A percentile compares a stretch with the other conserved stretches of the same genome.
phyloP scores from a whole-genome alignment of 805 yeast genomes.

The Wickerhamiella siamensis region DNA sequence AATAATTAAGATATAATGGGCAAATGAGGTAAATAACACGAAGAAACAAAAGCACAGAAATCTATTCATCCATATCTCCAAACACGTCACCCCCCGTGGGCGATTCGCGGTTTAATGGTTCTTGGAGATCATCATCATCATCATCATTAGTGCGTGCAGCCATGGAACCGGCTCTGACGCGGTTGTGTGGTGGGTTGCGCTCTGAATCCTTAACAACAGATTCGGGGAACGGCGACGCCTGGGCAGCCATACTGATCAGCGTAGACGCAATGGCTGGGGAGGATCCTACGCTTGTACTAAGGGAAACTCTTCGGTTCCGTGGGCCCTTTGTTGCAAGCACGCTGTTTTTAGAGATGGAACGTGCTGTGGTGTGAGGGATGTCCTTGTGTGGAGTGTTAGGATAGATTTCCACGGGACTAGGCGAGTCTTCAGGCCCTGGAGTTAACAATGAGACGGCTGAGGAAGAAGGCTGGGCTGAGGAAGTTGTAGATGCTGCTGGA shows the following conservation, averaged over 20 bases:
- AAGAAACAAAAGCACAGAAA: not conserved
- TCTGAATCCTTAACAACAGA: slow-evolving; percentile 13
- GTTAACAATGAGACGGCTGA: not conserved
- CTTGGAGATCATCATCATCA: slow-evolving; percentile 20
- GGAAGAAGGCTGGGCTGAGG: not conserved
- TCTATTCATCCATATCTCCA: slow-evolving; percentile 27
- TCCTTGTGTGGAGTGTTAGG: slow-evolving; percentile 6
- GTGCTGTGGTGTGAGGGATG: slow-evolving; percentile 8
- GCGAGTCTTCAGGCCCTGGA: not conserved
- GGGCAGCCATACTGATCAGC: slow-evolving; percentile 10
- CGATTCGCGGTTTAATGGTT: slow-evolving; percentile 11
- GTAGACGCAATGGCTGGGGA: slow-evolving; percentile 7
- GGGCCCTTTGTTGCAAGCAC: not conserved
- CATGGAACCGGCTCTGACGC: slow-evolving; percentile 6
- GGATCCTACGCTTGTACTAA: not conserved
- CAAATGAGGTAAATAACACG: not conserved
- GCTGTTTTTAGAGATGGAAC: slow-evolving; percentile 5
- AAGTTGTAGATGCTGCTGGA: not conserved
- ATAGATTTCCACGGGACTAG: not conserved
- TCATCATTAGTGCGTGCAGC: slow-evolving; percentile 12
- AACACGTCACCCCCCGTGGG: slow-evolving; percentile 20
- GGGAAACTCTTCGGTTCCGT: slow-evolving; percentile 3
- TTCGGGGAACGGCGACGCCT: slow-evolving; percentile 19
- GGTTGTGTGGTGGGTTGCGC: slow-evolving; percentile 8
- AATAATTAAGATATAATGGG: not conserved